A percentile compares a stretch with the other conserved stretches of the same genome.
phyloP scores from a whole-genome alignment of 176 grass and related monocot species.

The Echinochloa phyllopogon region DNA sequence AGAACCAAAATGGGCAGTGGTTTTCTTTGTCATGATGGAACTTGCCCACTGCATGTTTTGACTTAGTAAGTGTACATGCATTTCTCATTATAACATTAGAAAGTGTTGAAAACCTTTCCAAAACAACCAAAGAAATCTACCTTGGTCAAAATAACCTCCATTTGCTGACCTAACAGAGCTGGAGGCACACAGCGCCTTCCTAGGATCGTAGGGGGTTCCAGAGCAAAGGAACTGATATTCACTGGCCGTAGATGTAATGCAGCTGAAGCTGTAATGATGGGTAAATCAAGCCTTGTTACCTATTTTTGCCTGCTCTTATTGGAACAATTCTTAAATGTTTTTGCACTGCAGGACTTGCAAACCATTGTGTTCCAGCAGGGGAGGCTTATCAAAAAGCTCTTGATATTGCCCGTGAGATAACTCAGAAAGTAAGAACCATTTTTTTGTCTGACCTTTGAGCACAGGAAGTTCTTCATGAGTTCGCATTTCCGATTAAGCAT shows the following conservation, averaged over 20 bases:
- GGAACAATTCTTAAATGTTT: not conserved
- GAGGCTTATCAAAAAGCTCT: constrained; percentile 69
- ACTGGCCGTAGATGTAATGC: constrained; percentile 63
- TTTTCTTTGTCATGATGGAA: constrained; percentile 15
- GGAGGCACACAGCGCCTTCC: constrained; percentile 91
- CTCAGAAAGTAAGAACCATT: constrained; percentile 59
- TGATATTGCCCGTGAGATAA: constrained; percentile 68
- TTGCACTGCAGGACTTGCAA: constrained; percentile 57
- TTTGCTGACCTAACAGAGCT: constrained; percentile 59
- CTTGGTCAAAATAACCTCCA: constrained; percentile 43
- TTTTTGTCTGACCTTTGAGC: not conserved
- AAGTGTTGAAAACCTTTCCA: not conserved
- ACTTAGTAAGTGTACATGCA: not conserved
- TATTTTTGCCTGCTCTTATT: constrained; percentile 14
- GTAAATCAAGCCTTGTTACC: constrained; percentile 35
- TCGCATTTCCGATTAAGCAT: not conserved
- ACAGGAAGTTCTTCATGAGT: not conserved
- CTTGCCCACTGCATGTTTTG: not conserved
- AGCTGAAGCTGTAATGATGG: constrained; percentile 69
- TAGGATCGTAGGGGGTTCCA: constrained; percentile 70
- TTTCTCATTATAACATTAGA: not conserved
- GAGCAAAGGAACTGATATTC: constrained; percentile 90
- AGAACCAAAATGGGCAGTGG: constrained; percentile 5
- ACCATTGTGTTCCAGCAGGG: constrained; percentile 76
- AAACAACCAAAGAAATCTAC: constrained; percentile 25